Evolutionary conservation across 352 stramenopile genomes (phyloP).

Genomic region (Globisporangium spiculum): DNA sequence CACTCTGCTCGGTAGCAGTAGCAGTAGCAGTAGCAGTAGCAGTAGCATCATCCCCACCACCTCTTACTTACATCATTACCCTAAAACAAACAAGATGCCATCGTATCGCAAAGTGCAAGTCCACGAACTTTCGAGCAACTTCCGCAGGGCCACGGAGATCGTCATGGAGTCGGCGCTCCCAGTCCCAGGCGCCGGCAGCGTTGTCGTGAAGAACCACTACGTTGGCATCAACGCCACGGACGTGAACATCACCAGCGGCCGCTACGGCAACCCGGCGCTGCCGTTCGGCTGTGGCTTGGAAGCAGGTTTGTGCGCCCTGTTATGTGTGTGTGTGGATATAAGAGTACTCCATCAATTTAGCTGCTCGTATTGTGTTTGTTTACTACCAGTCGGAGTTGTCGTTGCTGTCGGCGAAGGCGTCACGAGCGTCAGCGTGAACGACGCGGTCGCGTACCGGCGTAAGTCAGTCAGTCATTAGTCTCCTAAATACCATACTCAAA

Average conservation of each 20-base stretch:
- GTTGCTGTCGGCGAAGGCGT: slow-evolving; percentile 38
- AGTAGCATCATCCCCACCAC: background rate
- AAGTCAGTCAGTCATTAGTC: background rate
- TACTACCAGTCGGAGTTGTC: slow-evolving; percentile 31
- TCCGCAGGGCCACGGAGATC: slow-evolving; percentile 67
- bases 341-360: background rate
- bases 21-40: background rate
- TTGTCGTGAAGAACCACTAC: slow-evolving; percentile 44
- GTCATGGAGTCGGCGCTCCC: slow-evolving; percentile 35
- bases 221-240: slow-evolving; percentile 46
- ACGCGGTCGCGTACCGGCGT: slow-evolving; percentile 46
- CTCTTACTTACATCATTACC: background rate
- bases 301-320: slow-evolving; percentile 6
- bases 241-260: slow-evolving; percentile 58
- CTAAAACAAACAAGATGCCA: background rate
- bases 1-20: background rate
- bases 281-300: slow-evolving; percentile 47
- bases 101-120: slow-evolving; percentile 4
- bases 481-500: background rate
- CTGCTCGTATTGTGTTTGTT: background rate
- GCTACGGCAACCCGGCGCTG: slow-evolving; percentile 26
- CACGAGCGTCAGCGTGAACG: slow-evolving; percentile 41
- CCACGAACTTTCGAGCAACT: slow-evolving; percentile 74
- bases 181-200: slow-evolving; percentile 35
- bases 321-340: background rate